Percentiles rank a stretch among this genome's conserved stretches.
Evolutionary conservation across 2,329 filamentous ascomycete genomes (phyloP).

Genomic region (Fusarium papillatum): DNA sequence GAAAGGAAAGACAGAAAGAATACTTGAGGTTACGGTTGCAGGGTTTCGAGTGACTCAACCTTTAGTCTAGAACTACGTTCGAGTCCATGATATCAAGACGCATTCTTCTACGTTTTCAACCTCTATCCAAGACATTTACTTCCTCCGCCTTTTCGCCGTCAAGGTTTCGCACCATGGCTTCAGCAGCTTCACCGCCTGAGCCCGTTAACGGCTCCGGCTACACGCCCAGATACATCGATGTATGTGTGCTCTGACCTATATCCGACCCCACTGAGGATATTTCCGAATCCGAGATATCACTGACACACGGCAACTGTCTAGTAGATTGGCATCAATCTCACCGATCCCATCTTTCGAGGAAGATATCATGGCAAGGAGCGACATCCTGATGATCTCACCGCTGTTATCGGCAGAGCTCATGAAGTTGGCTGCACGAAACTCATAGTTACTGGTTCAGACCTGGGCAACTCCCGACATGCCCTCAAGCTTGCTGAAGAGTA

Average conservation of each 20-base stretch:
- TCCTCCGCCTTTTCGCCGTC: slow-evolving; percentile 13
- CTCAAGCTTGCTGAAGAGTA: slow-evolving; percentile 80
- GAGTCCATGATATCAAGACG: slow-evolving; percentile 41
- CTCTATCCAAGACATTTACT: slow-evolving; percentile 9
- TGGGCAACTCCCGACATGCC: slow-evolving; percentile 82
- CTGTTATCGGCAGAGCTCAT: slow-evolving; percentile 83
- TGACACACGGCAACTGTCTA: slow-evolving; percentile 36
- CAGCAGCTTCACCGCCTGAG: slow-evolving; percentile 38
- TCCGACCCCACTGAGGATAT: slow-evolving; percentile 14
- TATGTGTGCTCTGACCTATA: slow-evolving; percentile 53
- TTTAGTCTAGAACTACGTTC: slow-evolving; percentile 1
- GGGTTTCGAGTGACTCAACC: slow-evolving; percentile 28
- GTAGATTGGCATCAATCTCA: slow-evolving; percentile 94
- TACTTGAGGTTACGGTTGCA: slow-evolving; percentile 21
- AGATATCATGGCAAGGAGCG: slow-evolving; percentile 83
- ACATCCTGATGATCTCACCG: slow-evolving; percentile 80
- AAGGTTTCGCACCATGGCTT: slow-evolving; percentile 44
- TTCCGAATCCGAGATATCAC: slow-evolving; percentile 19
- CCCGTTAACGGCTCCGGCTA: slow-evolving; percentile 39
- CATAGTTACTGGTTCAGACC: slow-evolving; percentile 93
- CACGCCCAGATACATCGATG: slow-evolving; percentile 72
- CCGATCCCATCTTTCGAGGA: slow-evolving; percentile 91
- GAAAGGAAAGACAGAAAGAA: slow-evolving; percentile 9
- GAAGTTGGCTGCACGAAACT: slow-evolving; percentile 89
- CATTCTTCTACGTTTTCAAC: slow-evolving; percentile 27